Evolutionary conservation across 2,329 filamentous ascomycete genomes (phyloP).

Genomic region (Myotisia sp.): DNA sequence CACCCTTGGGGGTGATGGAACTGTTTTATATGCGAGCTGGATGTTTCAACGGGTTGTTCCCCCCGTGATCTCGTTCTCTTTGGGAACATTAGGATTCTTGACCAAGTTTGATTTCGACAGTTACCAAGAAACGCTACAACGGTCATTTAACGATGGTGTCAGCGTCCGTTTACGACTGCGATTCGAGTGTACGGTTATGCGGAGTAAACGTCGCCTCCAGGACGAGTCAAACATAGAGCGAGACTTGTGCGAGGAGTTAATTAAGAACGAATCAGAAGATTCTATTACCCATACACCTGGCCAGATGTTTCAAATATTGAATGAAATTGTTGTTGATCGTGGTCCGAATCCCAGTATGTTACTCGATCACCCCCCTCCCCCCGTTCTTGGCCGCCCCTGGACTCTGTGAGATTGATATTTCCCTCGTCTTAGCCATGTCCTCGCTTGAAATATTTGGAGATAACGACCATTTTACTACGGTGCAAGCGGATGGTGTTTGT

Average conservation of each 20-base stretch:
- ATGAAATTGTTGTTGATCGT: constrained; percentile 90
- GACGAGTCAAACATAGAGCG: constrained; percentile 27
- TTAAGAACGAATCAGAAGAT: constrained; percentile 64
- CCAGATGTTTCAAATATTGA: constrained; percentile 76
- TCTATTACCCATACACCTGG: constrained; percentile 74
- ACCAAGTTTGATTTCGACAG: constrained; percentile 89
- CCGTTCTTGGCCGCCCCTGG: background rate
- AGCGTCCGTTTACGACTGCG: constrained; percentile 75
- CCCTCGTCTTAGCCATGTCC: constrained; percentile 55
- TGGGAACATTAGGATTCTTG: constrained; percentile 85
- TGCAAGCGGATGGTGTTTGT: constrained; percentile 87
- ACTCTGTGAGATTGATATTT: background rate
- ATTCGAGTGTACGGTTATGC: constrained; percentile 90
- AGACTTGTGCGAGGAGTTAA: constrained; percentile 77
- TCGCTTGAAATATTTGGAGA: constrained; percentile 84
- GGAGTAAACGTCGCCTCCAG: constrained; percentile 32
- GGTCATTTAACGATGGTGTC: constrained; percentile 66
- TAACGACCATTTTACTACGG: constrained; percentile 78
- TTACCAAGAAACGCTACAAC: constrained; percentile 53
- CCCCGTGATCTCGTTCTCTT: constrained; percentile 76
- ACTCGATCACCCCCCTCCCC: background rate
- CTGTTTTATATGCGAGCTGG: constrained; percentile 91
- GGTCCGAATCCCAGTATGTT: constrained; percentile 81
- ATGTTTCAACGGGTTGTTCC: constrained; percentile 91
- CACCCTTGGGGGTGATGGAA: constrained; percentile 88